A percentile compares a stretch with the other conserved stretches of the same genome.
phyloP scores from a whole-genome alignment of 73 alveolate genomes.

The Uronychia binucleata region DNA sequence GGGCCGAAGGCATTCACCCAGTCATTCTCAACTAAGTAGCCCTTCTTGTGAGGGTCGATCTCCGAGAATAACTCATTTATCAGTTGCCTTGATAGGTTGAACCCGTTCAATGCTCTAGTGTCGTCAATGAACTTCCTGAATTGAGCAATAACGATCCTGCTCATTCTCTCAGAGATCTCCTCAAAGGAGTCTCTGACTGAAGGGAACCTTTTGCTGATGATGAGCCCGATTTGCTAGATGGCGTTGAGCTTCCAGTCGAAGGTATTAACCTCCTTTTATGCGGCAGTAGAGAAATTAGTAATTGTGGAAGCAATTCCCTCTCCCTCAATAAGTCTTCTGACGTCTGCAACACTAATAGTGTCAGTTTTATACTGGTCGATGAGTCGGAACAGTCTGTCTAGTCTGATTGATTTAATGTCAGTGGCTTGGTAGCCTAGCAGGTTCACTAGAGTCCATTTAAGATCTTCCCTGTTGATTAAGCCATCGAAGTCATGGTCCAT shows the following conservation, averaged over 20 bases:
- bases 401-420: slow-evolving; percentile 55
- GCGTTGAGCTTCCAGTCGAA: slow-evolving; percentile 80
- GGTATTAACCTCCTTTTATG: slow-evolving; percentile 35
- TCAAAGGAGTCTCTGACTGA: slow-evolving; percentile 66
- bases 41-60: slow-evolving; percentile 83
- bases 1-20: slow-evolving; percentile 74
- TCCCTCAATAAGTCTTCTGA: slow-evolving; percentile 70
- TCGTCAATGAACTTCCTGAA: slow-evolving; percentile 70
- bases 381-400: slow-evolving; percentile 76
- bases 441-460: slow-evolving; percentile 56
- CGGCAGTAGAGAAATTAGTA: neutral
- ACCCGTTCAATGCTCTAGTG: slow-evolving; percentile 69
- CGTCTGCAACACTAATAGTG: slow-evolving; percentile 63
- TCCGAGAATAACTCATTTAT: slow-evolving; percentile 72
- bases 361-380: slow-evolving; percentile 78
- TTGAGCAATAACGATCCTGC: slow-evolving; percentile 59
- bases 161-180: slow-evolving; percentile 61
- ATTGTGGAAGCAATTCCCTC: slow-evolving; percentile 46
- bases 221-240: slow-evolving; percentile 59
- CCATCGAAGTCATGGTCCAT: slow-evolving; percentile 85
- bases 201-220: slow-evolving; percentile 58
- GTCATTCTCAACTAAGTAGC: slow-evolving; percentile 75
- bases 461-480: slow-evolving; percentile 62
- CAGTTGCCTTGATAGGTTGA: slow-evolving; percentile 74
- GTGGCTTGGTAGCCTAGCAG: slow-evolving; percentile 59